Base-by-base conservation (phyloP, 495 filamentous ascomycete species). In the Antarctomyces pellizariae region DNA sequence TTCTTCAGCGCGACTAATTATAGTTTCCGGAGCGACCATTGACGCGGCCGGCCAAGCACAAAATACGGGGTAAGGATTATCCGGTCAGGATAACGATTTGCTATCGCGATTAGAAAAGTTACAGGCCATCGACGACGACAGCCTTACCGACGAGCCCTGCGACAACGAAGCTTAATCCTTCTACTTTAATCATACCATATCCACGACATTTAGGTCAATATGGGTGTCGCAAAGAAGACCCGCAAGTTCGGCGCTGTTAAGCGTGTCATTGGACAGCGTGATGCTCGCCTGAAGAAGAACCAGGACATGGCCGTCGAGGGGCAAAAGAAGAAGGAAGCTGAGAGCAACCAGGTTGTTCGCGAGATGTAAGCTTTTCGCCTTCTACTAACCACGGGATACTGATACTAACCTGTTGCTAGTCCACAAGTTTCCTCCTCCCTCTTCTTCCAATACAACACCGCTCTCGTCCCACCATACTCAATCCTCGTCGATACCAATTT, bases 381-480 rank as follows among this genome's bases (percentile, higher is more conserved):
- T 24, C 9, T 1, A 7, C 11, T 24, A 13, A 16, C 25, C 3
- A 18, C 1, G 13, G 31, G 14, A 25, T 11, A 21, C 5, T 27
- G 47, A 30, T 40, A 46, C 31, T 41, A 23, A 36, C 31, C 21
- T 42, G 46, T n/a, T n/a, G n/a, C n/a, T 34, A 62, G 65, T 18
- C 64, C 73, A 7, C 73, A 83, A 49, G 68, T 75, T 29, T 73
- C 84, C 4, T 82, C 80, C 5, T 60, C 66, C 24, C 71, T 97
- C 50, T 97, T 93, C 68, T 93, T 91, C 54, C 64, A 78, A 37
- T 77, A 83, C 56, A 97, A 97, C 52, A 75, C 75, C 24, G 75
- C 79, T 15, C 66, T 97, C 27, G 64, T 72, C 12, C 86, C 86
- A 1, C 80, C 80, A n/a, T 92, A 90, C 57, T 64, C 58, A 8